A percentile compares a stretch with the other conserved stretches of the same genome.
These are phyloP conservation scores for Quercus ilex DNA, from an alignment of 306 rosid species.

Conservation along the genomic window DNA sequence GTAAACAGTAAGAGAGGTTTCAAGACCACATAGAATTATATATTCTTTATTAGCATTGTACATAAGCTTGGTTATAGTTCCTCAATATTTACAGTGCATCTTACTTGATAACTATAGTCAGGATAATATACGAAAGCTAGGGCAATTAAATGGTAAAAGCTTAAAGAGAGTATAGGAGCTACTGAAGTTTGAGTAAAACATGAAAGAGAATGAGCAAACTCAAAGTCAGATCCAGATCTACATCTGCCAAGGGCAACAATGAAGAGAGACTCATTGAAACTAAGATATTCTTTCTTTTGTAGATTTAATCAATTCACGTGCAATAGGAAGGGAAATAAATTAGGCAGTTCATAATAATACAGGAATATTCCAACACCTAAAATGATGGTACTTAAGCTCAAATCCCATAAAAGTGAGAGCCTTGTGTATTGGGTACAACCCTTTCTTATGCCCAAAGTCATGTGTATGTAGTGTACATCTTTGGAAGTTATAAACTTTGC, in stretches of 20 bases:
- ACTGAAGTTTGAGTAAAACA: background rate
- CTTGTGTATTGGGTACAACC: too few species aligned
- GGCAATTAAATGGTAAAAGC: background rate
- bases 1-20: background rate
- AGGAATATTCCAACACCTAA: background rate
- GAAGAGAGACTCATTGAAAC: background rate
- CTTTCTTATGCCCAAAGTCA: too few species aligned
- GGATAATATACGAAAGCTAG: background rate
- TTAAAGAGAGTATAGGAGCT: background rate
- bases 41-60: background rate
- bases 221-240: background rate
- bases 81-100: background rate
- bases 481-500: background rate
- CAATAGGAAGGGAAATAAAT: background rate
- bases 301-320: background rate
- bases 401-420: too few species aligned
- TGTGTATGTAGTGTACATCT: background rate
- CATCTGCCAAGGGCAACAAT: background rate
- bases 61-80: background rate
- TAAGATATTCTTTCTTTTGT: background rate
- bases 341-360: background rate
- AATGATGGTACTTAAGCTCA: background rate
- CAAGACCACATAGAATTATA: background rate
- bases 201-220: background rate
- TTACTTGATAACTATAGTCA: background rate